Evolutionary conservation across 2,329 filamentous ascomycete genomes (phyloP), one percentile per base, ranked within the genome.

Genomic region (Saccharata proteae): DNA sequence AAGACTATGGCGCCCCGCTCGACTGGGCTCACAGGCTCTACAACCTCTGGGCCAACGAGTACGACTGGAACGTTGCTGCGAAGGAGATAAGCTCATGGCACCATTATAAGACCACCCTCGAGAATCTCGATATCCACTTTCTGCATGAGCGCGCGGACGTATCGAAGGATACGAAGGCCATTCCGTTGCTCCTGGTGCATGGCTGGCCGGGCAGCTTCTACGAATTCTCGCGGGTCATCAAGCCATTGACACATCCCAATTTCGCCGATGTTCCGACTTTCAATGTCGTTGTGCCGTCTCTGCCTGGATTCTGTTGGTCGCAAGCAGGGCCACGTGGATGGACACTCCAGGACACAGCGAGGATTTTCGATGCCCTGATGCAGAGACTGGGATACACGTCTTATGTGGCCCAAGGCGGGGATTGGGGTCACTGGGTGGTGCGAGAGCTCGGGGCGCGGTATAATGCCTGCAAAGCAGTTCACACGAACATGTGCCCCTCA

Each of bases 261-360:
- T 34, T 42, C 14, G 12, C 32, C n/a, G 34, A 39, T 9, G 40
- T 38, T 3, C 41, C 40, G 28, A 55, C 62, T 0, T 77, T 75
- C 41, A 62, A 75, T 37, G 54, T 74, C 8, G 64, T 77, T 0
- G 69, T 69, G 0, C 71, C 71, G 0, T 71, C 65, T 5, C 51
- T 77, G 2, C 71, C 71, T 1, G 66, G 68, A 27, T 69, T 60
- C 38, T 59, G 66, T 42, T 66, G 72, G 52, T 64, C 52, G 1
- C 41, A 42, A 5, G 39, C 45, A 4, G 48, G 56, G 5, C 44
- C 45, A 2, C 24, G 36, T 4, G 46, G 44, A 4, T 61, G 57
- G 55, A 55, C 45, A 3, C 39, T 55, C 10, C 44, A 49, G 16
- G 54, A 61, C 32, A 57, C 50, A 2, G 52, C 57, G 5, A 44